These are phyloP conservation scores for Penicillium sp. DNA, from an alignment of 2,329 filamentous ascomycete species.

Conservation along the genomic window DNA sequence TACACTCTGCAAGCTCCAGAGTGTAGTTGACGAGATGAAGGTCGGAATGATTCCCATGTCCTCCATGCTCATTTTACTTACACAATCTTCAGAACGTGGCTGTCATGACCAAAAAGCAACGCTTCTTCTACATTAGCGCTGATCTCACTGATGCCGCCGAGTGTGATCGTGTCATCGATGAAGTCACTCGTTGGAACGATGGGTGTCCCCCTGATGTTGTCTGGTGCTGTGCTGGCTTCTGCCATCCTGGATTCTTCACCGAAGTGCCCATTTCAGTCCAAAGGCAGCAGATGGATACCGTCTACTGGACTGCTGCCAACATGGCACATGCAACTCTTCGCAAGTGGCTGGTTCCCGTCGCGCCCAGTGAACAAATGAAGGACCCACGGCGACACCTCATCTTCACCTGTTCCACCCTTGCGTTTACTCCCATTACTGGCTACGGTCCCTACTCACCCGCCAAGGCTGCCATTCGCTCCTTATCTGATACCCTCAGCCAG, in stretches of 20 bases:
- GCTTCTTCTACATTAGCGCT: conserved; percentile 76
- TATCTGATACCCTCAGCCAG: conserved; percentile 77
- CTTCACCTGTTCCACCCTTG: conserved; percentile 73
- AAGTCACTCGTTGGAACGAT: conserved; percentile 74
- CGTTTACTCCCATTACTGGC: conserved; percentile 71
- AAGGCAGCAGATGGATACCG: conserved; percentile 79
- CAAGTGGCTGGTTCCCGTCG: conserved; percentile 59
- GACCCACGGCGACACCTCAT: conserved; percentile 64
- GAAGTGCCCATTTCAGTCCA: conserved; percentile 64
- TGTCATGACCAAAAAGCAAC: conserved; percentile 61
- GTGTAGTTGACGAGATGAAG: conserved; percentile 61
- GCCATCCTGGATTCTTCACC: conserved; percentile 69
- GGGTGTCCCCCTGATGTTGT: conserved; percentile 71
- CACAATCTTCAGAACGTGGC: conserved; percentile 54
- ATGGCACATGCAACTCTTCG: conserved; percentile 75
- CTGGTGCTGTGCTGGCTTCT: conserved; percentile 80
- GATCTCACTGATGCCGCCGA: conserved; percentile 70
- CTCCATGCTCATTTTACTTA: conserved; percentile 13
- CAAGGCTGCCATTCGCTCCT: conserved; percentile 76
- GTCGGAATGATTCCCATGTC: conserved; percentile 38
- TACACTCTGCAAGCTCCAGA: conserved; percentile 66
- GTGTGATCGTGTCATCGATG: conserved; percentile 62
- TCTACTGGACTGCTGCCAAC: conserved; percentile 83
- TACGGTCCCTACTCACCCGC: conserved; percentile 78
- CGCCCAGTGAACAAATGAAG: conserved; percentile 29